phyloP scores from a whole-genome alignment of 306 rosid species.

The Pterocarpus macrocarpus region DNA sequence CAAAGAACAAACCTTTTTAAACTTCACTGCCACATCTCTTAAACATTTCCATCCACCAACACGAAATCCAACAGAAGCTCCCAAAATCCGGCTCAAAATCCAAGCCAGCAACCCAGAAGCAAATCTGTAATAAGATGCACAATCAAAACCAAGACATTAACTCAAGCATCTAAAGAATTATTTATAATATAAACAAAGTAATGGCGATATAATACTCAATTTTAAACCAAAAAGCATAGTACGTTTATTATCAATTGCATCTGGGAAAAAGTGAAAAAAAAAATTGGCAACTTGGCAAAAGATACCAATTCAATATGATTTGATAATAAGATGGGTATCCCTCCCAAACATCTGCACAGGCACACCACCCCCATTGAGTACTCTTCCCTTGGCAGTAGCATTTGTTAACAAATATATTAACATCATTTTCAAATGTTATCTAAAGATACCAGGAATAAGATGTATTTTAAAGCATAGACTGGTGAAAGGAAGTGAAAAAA shows the following conservation, averaged over 20 bases:
- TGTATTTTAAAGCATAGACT: conserved; percentile 28
- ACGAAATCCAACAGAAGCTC: conserved; percentile 90
- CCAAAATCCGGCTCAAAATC: conserved; percentile 86
- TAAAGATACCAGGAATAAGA: conserved; percentile 2
- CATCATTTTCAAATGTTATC: background rate
- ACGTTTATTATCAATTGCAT: conserved; percentile 24
- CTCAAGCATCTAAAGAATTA: conserved; percentile 12
- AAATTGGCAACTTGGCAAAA: conserved; percentile 22
- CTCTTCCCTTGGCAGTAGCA: background rate
- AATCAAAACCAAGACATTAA: conserved; percentile 28
- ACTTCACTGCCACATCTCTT: conserved; percentile 89
- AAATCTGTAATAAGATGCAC: conserved; percentile 63
- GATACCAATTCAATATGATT: conserved; percentile 24
- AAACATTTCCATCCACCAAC: conserved; percentile 96
- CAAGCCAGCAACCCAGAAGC: conserved; percentile 91
- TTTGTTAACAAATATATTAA: background rate
- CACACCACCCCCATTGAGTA: conserved; percentile 9
- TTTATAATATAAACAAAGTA: conserved; percentile 22
- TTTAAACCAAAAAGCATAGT: conserved; percentile 27
- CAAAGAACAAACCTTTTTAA: conserved; percentile 73
- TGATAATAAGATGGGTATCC: conserved; percentile 10
- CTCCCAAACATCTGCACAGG: conserved; percentile 3
- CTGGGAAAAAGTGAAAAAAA: background rate
- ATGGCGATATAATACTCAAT: conserved; percentile 34
- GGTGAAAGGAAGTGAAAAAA: background rate